Base-by-base conservation (phyloP, 441 rosid species). In the Eruca vesicaria region DNA sequence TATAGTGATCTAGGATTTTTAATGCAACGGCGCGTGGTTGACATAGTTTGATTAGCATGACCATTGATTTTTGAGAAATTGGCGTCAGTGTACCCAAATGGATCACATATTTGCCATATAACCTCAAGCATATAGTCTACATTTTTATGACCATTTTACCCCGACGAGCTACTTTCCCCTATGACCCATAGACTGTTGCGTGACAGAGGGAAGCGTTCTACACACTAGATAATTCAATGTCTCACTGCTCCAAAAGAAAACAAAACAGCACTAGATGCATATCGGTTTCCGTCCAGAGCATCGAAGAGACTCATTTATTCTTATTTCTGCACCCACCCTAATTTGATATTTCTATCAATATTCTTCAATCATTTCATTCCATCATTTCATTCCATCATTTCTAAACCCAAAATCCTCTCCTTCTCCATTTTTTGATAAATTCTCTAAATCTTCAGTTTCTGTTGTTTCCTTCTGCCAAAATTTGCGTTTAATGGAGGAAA, bases 21-120 rank as follows among this genome's bases (percentile, higher is more conserved):
- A 20, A 16, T 32, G 7, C 6, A 6, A 10, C 21, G n/a, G 67
- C 71, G 75, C 71, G 80, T 70, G 74, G 9, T n/a, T 19, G 1
- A 19, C 10, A 38, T 3, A 16, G 62, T 57, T n/a, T n/a, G n/a
- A n/a, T n/a, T n/a, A n/a, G n/a, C n/a, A n/a, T n/a, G n/a, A n/a
- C n/a, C n/a, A n/a, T n/a, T n/a, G n/a, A n/a, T n/a, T 23, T 23
- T 23, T 1, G 45, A 41, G 48, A 3, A 41, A 41, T 41, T 41
- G 48, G 6, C 7, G 11, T 41, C 0, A 41, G 2, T 41, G 48
- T n/a, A 41, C 48, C 48, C 48, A 41, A 14, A 41, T 5, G 48
- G 16, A 41, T 14, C 48, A 41, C 48, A 41, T 41, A 41, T 41
- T 41, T 41, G 15, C 48, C 15, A 12, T 41, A 41, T 41, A 41